A percentile compares a stretch with the other conserved stretches of the same genome.
Conservation (phyloP, 805 yeast species). For the Nakazawaea ernobii region DNA sequence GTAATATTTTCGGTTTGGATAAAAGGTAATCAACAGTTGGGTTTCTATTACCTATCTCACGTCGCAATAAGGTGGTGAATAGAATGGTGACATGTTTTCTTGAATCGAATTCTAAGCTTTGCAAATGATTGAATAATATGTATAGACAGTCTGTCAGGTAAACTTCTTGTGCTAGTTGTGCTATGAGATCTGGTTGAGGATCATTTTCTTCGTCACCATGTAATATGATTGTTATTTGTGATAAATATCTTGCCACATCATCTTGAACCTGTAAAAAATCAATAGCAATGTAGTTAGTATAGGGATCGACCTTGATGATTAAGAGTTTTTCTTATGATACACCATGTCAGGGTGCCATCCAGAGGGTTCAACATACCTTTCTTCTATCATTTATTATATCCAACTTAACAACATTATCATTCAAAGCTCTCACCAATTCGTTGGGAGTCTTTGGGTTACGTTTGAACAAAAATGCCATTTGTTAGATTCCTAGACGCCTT, state of each 20-base stretch:
- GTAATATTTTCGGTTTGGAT: conserved; percentile 59
- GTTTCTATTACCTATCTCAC: conserved; percentile 67
- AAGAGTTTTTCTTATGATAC: too few relatives aligned
- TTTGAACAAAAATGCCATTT: conserved; percentile 86
- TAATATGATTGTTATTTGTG: conserved; percentile 59
- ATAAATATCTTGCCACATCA: conserved; percentile 60
- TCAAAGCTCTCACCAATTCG: conserved; percentile 71
- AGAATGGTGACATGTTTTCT: conserved; percentile 74
- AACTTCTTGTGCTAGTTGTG: conserved; percentile 73
- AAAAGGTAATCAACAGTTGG: conserved; percentile 86
- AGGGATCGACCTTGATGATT: neutral
- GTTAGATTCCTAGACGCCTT: too few relatives aligned
- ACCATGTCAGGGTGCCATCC: conserved; percentile 10
- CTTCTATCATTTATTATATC: conserved; percentile 37
- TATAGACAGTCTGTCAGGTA: conserved; percentile 66
- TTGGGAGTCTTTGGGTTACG: conserved; percentile 86
- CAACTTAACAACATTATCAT: conserved; percentile 65
- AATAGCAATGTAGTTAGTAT: neutral
- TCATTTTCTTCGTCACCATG: conserved; percentile 65
- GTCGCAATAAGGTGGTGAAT: conserved; percentile 70
- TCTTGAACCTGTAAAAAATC: conserved; percentile 50
- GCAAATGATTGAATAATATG: conserved; percentile 51
- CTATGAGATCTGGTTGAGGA: conserved; percentile 66
- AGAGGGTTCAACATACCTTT: conserved; percentile 23
- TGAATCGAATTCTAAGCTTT: conserved; percentile 80